A percentile compares a stretch with the other conserved stretches of the same genome.
phyloP scores from a whole-genome alignment of 2,329 filamentous ascomycete species.

The Escovopsis sp. region DNA sequence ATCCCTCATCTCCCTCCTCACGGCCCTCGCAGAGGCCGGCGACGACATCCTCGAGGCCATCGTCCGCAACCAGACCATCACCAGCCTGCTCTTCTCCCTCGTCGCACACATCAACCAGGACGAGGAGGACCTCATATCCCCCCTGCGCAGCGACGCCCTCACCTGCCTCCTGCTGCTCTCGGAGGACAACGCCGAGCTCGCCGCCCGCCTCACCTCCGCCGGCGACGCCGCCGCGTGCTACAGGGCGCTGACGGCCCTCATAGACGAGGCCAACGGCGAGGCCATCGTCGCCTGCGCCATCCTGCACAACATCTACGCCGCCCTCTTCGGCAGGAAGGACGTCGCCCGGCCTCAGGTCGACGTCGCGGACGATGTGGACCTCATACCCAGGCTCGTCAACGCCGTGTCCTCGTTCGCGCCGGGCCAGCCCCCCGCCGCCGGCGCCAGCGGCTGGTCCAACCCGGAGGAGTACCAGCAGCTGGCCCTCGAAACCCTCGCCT shows the following conservation, averaged over 20 bases:
- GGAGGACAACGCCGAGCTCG: slow-evolving; percentile 43
- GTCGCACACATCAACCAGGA: slow-evolving; percentile 29
- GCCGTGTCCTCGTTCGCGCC: slow-evolving; percentile 15
- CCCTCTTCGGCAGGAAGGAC: slow-evolving; percentile 16
- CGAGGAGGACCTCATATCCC: slow-evolving; percentile 26
- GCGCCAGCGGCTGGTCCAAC: slow-evolving; percentile 23
- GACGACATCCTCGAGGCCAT: slow-evolving; percentile 45
- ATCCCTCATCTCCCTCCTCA: slow-evolving; percentile 38
- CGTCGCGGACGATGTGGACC: slow-evolving; percentile 19
- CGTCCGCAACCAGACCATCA: slow-evolving; percentile 31
- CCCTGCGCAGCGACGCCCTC: slow-evolving; percentile 32
- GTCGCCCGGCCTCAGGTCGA: slow-evolving; percentile 9
- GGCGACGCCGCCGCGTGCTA: slow-evolving; percentile 29
- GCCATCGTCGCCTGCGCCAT: slow-evolving; percentile 44
- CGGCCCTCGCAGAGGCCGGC: slow-evolving; percentile 41
- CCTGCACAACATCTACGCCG: slow-evolving; percentile 46
- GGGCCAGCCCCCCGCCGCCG: slow-evolving; percentile 14
- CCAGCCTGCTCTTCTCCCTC: slow-evolving; percentile 40
- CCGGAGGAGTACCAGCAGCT: slow-evolving; percentile 34
- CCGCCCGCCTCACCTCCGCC: slow-evolving; percentile 37
- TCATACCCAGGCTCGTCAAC: slow-evolving; percentile 23
- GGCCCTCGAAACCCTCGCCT: slow-evolving; percentile 47
- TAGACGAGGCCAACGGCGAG: slow-evolving; percentile 30
- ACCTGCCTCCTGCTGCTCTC: slow-evolving; percentile 42
- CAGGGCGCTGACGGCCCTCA: slow-evolving; percentile 33